phyloP scores from a whole-genome alignment of 345 rosid species.

The Citrus inodora region DNA sequence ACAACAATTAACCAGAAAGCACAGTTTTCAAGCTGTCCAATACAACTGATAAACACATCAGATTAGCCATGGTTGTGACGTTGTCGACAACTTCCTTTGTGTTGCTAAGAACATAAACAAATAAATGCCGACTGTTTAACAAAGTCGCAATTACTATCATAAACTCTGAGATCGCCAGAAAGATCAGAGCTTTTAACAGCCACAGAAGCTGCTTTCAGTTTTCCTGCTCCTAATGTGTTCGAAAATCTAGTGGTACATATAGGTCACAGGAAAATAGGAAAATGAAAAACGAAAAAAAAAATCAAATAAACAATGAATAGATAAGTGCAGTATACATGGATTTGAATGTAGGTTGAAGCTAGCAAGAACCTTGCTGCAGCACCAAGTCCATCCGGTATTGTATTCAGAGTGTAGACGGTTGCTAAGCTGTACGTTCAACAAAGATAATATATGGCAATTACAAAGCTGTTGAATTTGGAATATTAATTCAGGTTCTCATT shows the following conservation, averaged over 20 bases:
- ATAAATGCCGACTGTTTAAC: neutral
- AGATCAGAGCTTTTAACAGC: neutral
- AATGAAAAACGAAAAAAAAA: neutral
- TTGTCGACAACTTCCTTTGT: neutral
- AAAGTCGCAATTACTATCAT: neutral
- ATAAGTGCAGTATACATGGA: neutral
- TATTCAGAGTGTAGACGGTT: constrained; percentile 40
- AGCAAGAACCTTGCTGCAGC: neutral
- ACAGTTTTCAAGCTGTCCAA: neutral
- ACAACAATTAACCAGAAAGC: too few relatives aligned
- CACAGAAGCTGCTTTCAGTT: neutral
- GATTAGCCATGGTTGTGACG: neutral
- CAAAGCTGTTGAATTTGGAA: neutral
- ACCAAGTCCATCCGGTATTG: constrained; percentile 17
- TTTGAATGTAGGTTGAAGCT: neutral
- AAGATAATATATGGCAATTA: neutral
- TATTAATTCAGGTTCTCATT: neutral
- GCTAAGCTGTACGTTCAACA: constrained; percentile 38
- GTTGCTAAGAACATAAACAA: neutral
- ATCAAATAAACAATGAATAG: neutral
- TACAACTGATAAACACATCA: neutral
- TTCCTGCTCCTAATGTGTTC: neutral
- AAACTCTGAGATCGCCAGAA: neutral
- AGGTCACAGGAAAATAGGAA: neutral
- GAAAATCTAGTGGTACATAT: neutral